Conservation (phyloP, 306 rosid genomes). For the Corylus avellana region DNA sequence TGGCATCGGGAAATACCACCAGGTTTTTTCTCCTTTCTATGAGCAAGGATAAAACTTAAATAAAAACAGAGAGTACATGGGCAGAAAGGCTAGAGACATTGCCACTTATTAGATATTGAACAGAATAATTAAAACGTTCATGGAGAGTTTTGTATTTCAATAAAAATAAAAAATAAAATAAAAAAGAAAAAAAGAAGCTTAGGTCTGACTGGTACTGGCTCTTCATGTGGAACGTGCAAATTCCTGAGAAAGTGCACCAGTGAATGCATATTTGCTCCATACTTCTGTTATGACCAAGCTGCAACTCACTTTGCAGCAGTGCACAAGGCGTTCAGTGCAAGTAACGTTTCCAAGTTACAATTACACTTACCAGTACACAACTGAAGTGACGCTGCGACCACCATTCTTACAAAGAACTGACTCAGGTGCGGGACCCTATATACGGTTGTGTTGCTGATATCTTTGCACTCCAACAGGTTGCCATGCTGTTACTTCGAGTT, state of each 20-base stretch:
- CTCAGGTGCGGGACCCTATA: conserved; percentile 75
- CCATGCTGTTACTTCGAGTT: conserved; percentile 3
- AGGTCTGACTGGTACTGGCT: conserved; percentile 61
- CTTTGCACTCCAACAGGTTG: conserved; percentile 80
- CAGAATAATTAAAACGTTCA: background rate
- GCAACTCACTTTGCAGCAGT: conserved; percentile 78
- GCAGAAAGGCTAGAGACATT: background rate
- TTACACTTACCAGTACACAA: conserved; percentile 63
- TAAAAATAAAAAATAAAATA: background rate
- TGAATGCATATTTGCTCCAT: conserved; percentile 79
- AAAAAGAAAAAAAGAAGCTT: background rate
- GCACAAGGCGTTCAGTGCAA: conserved; percentile 83
- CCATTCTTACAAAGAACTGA: conserved; percentile 80
- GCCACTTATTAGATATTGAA: background rate
- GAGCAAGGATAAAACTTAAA: no score
- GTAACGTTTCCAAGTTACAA: conserved; percentile 72
- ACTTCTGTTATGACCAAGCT: conserved; percentile 76
- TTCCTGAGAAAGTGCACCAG: conserved; percentile 68
- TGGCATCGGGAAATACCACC: no score
- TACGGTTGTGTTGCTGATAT: conserved; percentile 86
- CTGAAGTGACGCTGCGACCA: conserved; percentile 71
- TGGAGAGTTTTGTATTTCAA: background rate
- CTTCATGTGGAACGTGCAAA: conserved; percentile 94
- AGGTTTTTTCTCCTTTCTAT: no score
- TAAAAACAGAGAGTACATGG: background rate